phyloP scores from a whole-genome alignment of 2,329 filamentous ascomycete genomes.

The Diaporthe capsici region DNA sequence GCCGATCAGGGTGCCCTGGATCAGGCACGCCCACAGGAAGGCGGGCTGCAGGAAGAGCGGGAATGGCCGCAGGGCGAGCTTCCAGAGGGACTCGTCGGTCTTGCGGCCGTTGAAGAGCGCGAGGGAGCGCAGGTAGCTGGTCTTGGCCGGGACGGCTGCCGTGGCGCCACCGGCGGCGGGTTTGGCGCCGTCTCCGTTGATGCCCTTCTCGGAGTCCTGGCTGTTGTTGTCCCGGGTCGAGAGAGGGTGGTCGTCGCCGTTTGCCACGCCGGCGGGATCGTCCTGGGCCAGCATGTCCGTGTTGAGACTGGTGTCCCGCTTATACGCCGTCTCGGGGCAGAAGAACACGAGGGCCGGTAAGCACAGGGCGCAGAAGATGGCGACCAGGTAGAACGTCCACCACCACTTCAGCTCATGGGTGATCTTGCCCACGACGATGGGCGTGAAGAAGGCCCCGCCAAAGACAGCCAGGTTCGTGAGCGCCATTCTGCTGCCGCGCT shows the following conservation, averaged over 20 bases:
- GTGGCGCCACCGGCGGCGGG: neutral
- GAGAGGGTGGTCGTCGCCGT: neutral
- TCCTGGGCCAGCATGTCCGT: constrained; percentile 71
- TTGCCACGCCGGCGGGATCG: neutral
- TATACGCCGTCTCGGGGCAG: constrained; percentile 88
- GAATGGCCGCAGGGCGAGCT: constrained; percentile 79
- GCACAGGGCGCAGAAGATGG: constrained; percentile 82
- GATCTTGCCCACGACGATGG: constrained; percentile 92
- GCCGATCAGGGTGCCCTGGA: constrained; percentile 91
- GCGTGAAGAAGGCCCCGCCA: constrained; percentile 75
- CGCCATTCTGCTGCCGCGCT: constrained; percentile 90
- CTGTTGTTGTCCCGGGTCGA: neutral
- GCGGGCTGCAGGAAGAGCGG: constrained; percentile 88
- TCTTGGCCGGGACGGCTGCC: constrained; percentile 57
- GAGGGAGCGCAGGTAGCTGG: constrained; percentile 73
- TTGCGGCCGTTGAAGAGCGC: constrained; percentile 86
- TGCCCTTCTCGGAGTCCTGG: constrained; percentile 34
- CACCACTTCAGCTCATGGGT: constrained; percentile 82
- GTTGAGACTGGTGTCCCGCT: constrained; percentile 76
- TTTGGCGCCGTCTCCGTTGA: constrained; percentile 49
- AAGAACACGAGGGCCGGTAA: constrained; percentile 82
- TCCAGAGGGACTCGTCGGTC: constrained; percentile 80
- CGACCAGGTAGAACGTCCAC: constrained; percentile 91
- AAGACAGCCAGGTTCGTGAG: constrained; percentile 74
- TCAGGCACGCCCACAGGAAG: constrained; percentile 83